Evolutionary conservation across 1,284 basidiomycete species (phyloP).

Genomic region (Phellopilus nigrolimitatus): DNA sequence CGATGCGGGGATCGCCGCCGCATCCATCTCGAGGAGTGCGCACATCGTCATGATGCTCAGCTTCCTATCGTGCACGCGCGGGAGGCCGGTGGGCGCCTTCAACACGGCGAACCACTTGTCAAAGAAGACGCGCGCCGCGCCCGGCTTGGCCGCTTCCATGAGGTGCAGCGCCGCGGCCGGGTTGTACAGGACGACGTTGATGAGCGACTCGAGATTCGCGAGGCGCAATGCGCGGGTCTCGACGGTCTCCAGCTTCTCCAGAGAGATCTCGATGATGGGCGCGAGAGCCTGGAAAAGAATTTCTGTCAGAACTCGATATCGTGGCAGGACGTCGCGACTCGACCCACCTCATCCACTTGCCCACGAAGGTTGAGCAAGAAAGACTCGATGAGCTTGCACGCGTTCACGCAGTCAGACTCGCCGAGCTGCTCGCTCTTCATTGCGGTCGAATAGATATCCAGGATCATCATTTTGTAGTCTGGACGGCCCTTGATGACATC

Average conservation of each 20-base stretch:
- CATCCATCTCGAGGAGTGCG: constrained; percentile 65
- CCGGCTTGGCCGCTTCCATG: constrained; percentile 61
- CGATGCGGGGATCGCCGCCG: constrained; percentile 48
- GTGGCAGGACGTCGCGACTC: too few species aligned
- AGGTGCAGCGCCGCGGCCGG: constrained; percentile 69
- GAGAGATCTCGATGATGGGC: constrained; percentile 56
- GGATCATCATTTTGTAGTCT: constrained; percentile 77
- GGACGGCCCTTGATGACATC: constrained; percentile 68
- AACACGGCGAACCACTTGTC: constrained; percentile 76
- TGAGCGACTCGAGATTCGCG: constrained; percentile 76
- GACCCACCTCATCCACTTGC: constrained; percentile 67
- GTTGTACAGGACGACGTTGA: constrained; percentile 86
- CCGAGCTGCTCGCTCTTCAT: constrained; percentile 73
- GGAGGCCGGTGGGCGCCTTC: constrained; percentile 55
- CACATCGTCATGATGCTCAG: constrained; percentile 74
- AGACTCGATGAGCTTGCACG: constrained; percentile 82
- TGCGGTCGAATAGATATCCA: constrained; percentile 81
- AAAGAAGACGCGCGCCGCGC: constrained; percentile 67
- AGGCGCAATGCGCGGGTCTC: constrained; percentile 66
- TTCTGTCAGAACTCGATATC: not conserved
- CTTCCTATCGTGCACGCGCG: constrained; percentile 91
- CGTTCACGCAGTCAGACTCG: constrained; percentile 79
- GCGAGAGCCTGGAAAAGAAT: constrained; percentile 38
- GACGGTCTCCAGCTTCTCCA: constrained; percentile 52
- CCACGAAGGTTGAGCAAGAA: constrained; percentile 78